Conservation (phyloP, 306 rosid genomes). For the Spatholobus suberectus region DNA sequence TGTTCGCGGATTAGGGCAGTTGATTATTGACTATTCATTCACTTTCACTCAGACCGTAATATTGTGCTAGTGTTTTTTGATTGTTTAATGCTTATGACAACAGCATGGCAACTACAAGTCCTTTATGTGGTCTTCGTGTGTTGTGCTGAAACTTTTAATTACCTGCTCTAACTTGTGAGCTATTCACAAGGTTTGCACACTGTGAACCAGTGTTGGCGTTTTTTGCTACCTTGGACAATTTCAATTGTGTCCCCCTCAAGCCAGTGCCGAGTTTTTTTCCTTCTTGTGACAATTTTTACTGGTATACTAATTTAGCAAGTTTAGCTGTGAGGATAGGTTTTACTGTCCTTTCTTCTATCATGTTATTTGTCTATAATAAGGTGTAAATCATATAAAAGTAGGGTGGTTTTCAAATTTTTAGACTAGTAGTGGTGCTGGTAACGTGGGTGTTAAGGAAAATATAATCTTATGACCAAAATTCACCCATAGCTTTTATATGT, state of each 20-base stretch:
- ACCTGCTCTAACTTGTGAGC: neutral
- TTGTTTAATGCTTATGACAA: neutral
- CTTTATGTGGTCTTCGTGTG: neutral
- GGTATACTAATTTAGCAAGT: neutral
- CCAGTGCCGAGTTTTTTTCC: neutral
- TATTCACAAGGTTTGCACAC: neutral
- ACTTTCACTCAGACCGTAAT: neutral
- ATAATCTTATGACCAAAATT: neutral
- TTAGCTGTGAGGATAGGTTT: constrained; percentile 18
- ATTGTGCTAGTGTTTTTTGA: neutral
- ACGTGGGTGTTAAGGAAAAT: neutral
- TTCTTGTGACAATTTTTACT: neutral
- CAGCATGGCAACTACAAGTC: neutral
- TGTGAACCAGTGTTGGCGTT: neutral
- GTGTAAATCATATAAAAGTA: neutral
- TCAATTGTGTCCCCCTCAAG: constrained; percentile 12
- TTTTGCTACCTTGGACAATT: neutral
- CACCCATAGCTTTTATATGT: neutral
- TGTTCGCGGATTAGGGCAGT: neutral
- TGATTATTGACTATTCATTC: neutral
- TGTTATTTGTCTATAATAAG: constrained; percentile 8
- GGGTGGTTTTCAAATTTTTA: neutral
- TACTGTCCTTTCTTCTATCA: constrained; percentile 1
- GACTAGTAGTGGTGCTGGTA: neutral
- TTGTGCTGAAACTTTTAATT: neutral